phyloP scores from a whole-genome alignment of 2,329 filamentous ascomycete genomes.

The Tothia fuscella region DNA sequence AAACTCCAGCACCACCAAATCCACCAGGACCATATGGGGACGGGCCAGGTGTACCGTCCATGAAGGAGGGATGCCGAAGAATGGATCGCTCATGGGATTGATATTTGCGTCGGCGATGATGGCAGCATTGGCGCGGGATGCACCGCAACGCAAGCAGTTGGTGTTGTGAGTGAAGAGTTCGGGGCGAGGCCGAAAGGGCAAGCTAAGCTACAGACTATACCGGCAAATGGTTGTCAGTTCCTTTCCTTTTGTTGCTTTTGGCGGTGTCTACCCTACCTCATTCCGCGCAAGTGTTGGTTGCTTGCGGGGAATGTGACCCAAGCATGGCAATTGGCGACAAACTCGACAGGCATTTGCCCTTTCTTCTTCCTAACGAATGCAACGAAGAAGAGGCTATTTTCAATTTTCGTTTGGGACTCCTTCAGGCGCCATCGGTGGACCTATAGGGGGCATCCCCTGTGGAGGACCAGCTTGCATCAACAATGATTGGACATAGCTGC shows the following conservation, averaged over 20 bases:
- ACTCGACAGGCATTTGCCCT: too few relatives aligned
- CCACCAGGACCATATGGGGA: slow-evolving; percentile 45
- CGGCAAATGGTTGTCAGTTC: too few relatives aligned
- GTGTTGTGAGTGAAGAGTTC: slow-evolving; percentile 99
- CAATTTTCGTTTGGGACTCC: slow-evolving; percentile 26
- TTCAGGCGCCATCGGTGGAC: slow-evolving; percentile 22
- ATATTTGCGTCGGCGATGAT: slow-evolving; percentile 82
- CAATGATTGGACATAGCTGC: slow-evolving; percentile 30
- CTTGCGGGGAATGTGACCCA: too few relatives aligned
- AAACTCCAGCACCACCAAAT: slow-evolving; percentile 37
- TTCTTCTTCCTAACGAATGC: too few relatives aligned
- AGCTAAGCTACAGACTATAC: too few relatives aligned
- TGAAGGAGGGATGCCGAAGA: too few relatives aligned
- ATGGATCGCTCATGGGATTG: slow-evolving; percentile 57
- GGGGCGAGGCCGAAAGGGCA: too few relatives aligned
- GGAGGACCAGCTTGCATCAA: slow-evolving; percentile 20
- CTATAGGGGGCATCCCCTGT: slow-evolving; percentile 27
- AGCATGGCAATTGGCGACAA: too few relatives aligned
- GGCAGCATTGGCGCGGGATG: slow-evolving; percentile 83
- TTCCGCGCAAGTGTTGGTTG: too few relatives aligned
- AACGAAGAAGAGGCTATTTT: slow-evolving; percentile 13
- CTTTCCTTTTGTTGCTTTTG: too few relatives aligned
- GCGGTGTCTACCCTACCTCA: too few relatives aligned
- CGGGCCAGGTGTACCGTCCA: slow-evolving; percentile 66
- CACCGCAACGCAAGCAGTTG: slow-evolving; percentile 90